Percentiles rank a stretch among this genome's conserved stretches.
Conservation (phyloP, 495 filamentous ascomycete genomes). For the Lophiostoma macrostomum region DNA sequence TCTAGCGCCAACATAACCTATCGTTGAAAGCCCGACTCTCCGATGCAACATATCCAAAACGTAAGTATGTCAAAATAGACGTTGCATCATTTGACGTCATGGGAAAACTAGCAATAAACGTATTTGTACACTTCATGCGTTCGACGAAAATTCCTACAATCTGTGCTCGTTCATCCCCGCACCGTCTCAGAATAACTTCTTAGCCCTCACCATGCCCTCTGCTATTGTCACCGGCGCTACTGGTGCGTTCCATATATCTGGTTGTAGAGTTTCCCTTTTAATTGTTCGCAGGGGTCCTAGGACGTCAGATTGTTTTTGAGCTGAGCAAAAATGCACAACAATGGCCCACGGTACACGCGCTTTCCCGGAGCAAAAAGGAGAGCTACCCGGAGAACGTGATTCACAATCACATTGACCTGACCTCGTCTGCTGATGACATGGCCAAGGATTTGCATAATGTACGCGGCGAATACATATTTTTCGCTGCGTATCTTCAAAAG, state of each 20-base stretch:
- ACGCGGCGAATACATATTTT: constrained; percentile 33
- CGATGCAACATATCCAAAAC: too few species aligned
- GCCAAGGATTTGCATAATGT: constrained; percentile 28
- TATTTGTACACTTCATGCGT: too few species aligned
- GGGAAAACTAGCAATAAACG: too few species aligned
- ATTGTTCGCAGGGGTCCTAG: constrained; percentile 33
- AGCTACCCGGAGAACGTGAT: constrained; percentile 28
- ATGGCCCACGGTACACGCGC: constrained; percentile 33
- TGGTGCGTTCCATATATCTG: constrained; percentile 4
- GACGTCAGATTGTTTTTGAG: constrained; percentile 30
- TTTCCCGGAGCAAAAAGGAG: constrained; percentile 35
- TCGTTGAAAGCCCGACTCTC: too few species aligned
- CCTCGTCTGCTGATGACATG: constrained; percentile 29
- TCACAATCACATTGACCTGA: constrained; percentile 34
- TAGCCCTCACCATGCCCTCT: constrained; percentile 24
- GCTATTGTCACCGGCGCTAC: constrained; percentile 37
- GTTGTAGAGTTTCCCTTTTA: too few species aligned
- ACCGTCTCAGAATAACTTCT: not conserved
- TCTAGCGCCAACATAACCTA: too few species aligned
- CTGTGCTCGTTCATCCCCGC: too few species aligned
- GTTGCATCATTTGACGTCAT: too few species aligned
- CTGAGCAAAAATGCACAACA: constrained; percentile 23
- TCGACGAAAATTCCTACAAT: too few species aligned
- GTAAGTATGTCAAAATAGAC: not conserved
- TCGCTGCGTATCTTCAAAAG: constrained; percentile 36